Evolutionary conservation across 345 rosid genomes (phyloP).

Genomic region (Gossypium bickii): DNA sequence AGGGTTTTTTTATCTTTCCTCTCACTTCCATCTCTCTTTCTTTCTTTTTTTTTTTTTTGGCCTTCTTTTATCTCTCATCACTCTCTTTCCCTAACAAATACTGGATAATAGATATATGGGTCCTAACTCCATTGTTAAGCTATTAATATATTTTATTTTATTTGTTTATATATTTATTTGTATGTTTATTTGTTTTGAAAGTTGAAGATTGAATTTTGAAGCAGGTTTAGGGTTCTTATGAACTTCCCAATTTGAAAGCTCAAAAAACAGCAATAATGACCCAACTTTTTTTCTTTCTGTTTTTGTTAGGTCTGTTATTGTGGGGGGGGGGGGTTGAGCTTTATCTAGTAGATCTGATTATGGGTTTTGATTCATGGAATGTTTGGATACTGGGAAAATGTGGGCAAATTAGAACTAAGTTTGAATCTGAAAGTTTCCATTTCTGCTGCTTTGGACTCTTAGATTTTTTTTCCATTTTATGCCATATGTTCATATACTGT

Average conservation of each 20-base stretch:
- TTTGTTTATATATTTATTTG: not conserved
- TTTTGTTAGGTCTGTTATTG: not conserved
- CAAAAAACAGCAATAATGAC: not conserved
- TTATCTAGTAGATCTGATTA: constrained; percentile 30
- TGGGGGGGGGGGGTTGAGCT: not conserved
- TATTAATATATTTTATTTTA: not conserved
- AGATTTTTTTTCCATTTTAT: constrained; percentile 1
- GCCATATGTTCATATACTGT: not conserved
- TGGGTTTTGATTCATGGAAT: constrained; percentile 18
- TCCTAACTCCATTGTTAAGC: constrained; percentile 26
- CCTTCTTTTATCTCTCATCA: constrained; percentile 30
- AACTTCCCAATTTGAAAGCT: constrained; percentile 13
- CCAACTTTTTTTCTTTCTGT: not conserved
- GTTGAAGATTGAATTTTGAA: constrained; percentile 18
- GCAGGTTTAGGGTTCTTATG: constrained; percentile 18
- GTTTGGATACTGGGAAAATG: constrained; percentile 21
- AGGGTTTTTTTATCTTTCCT: constrained; percentile 79
- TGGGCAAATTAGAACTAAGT: constrained; percentile 2
- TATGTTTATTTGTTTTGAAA: not conserved
- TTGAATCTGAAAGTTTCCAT: constrained; percentile 19
- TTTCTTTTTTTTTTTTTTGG: constrained; percentile 30
- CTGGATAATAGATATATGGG: constrained; percentile 51
- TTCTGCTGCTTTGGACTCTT: constrained; percentile 6
- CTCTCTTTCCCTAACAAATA: constrained; percentile 33
- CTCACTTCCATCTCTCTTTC: constrained; percentile 24